A percentile compares a stretch with the other conserved stretches of the same genome.
phyloP scores from a whole-genome alignment of 345 rosid species.

The Citrus reticulata region DNA sequence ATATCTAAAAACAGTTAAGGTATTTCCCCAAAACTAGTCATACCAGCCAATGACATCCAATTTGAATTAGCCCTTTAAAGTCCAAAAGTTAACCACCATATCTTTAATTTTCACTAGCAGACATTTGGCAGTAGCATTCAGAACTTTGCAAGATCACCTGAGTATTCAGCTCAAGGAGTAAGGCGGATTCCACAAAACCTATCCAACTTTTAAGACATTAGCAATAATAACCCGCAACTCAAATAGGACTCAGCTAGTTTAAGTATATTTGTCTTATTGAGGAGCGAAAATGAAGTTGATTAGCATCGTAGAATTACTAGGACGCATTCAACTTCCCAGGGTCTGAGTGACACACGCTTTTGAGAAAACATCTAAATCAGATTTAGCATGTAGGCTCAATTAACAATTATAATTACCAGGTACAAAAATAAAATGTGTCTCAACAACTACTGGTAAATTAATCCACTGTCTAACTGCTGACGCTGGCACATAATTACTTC shows the following conservation, averaged over 20 bases:
- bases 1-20: slow-evolving; percentile 56
- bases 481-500: not conserved
- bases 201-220: not conserved
- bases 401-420: not conserved
- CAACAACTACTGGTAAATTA: not conserved
- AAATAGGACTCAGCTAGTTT: not conserved
- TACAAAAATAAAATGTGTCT: not conserved
- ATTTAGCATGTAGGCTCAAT: not conserved
- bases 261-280: not conserved
- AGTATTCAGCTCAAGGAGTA: not conserved
- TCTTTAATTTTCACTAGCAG: not conserved
- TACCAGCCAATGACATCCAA: not conserved
- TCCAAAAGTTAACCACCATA: not conserved
- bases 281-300: not conserved
- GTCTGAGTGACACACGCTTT: not conserved
- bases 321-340: not conserved
- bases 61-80: not conserved
- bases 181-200: not conserved
- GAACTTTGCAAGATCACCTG: not conserved
- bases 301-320: not conserved
- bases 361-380: not conserved
- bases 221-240: not conserved
- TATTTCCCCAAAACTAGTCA: not conserved
- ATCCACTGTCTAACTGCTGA: not conserved
- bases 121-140: not conserved